Evolutionary conservation across 2,329 filamentous ascomycete species (phyloP), one percentile per base, ranked within the genome.

Genomic region (Bipolaris victoriae): DNA sequence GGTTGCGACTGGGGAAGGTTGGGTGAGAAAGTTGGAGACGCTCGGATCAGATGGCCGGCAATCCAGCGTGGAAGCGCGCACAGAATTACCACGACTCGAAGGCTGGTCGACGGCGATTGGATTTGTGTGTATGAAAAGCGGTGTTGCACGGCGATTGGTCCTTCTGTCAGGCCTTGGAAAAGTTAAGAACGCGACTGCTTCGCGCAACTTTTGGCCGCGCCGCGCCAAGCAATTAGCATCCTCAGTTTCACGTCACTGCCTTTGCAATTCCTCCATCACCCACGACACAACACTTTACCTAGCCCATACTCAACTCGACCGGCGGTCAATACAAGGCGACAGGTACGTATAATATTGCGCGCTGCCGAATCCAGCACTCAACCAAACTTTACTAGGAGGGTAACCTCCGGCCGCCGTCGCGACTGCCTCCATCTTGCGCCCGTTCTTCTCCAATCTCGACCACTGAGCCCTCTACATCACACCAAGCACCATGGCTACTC

Each of bases 401-500:
- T 49, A 60, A 66, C 65, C 65, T 65, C 64, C 58, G 52, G 61
- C 61, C 62, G 65, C 60, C 56, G 61, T 64, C 49, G 62, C 60
- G 61, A 54, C 51, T 61, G 13, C 43, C 24, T 26, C 22, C 40
- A 24, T 43, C 40, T 26, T 43, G 20, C 35, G 35, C 35, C 31
- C 15, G 22, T 29, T 31, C 33, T 26, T 11, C 20, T 15, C n/a
- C 13, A 26, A 29, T 24, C 33, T 36, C n/a, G n/a, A 49, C 5
- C 7, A 29, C 35, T 22, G 26, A 33, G 29, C 20, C 24, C 40
- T 49, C 43, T 15, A 16, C 16, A 40, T 7, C 20, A 20, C 39
- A 49, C 47, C 41, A n/a, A 39, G 20, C 57, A 66, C 44, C 40
- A 77, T 97, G 92, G 92, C 94, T 75, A 96, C 92, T 43, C 84